Base-by-base conservation (phyloP, 768 basidiomycete species). In the Mrakia frigida region DNA sequence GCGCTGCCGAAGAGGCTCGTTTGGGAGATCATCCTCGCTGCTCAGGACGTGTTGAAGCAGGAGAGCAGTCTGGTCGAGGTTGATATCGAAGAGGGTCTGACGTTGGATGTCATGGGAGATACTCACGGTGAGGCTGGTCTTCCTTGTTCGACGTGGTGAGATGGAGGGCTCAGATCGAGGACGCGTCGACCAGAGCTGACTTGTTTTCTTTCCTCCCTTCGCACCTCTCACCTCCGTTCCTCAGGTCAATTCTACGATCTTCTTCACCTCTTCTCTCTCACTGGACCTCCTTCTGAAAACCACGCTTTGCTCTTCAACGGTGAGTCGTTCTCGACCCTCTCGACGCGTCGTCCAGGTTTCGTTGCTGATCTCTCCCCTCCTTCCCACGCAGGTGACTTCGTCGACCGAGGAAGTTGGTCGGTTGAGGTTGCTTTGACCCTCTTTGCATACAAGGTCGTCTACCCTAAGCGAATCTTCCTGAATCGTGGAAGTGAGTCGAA, bases 381-480 rank as follows among this genome's bases (percentile, higher is more conserved):
- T 70, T 94, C 94, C 90, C 1, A 31, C 94, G 93, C 82, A 92
- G 94, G 65, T 14, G 96, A 99, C 86, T 90, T 98, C 67, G 96
- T 99, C 52, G 96, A 99, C 83, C 89, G 96, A 78, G 95, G 95
- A n/a, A 81, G 80, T 18, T 84, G 83, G 83, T 82, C 82, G 3
- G 80, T 83, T 28, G 83, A 83, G 71, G 82, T 98, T 76, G 94
- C 95, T 77, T 85, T 98, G 78, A 90, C 92, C 23, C 90, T 95
- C 6, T 93, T 99, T 81, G 92, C 95, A 16, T 97, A 91, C 84
- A 99, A 99, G 87, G 98, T 95, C 95, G 85, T 98, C 74, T 94
- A 92, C 84, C 96, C 96, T 5, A 88, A 88, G 75, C 88, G 86
- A 76, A 92, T 98, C 87, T 96, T 88, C 83, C 88, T 99, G 82